These are phyloP conservation scores for Lanmaoa rubissima DNA, from an alignment of 768 basidiomycete genomes.

Conservation along the genomic window DNA sequence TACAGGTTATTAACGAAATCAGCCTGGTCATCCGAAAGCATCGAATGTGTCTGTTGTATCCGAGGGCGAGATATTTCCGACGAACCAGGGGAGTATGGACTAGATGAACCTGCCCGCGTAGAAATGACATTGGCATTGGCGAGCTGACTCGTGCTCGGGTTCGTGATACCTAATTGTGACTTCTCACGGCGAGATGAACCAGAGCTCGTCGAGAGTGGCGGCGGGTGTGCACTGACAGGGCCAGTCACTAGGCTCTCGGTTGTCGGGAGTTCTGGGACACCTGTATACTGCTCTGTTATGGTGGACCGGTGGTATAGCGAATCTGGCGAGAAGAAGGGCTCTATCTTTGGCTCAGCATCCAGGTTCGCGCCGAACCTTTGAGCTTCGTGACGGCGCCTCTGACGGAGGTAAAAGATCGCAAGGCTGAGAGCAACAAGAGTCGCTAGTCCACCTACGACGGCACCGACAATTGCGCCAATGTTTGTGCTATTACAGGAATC, in stretches of 20 bases:
- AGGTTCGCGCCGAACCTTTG: neutral
- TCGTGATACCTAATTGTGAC: too few species aligned
- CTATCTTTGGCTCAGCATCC: neutral
- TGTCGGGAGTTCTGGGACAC: neutral
- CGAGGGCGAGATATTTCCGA: too few species aligned
- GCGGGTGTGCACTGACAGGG: neutral
- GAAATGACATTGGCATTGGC: too few species aligned
- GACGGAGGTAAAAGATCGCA: slow-evolving; percentile 3
- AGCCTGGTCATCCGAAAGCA: slow-evolving; percentile 15
- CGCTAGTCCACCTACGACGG: slow-evolving; percentile 11
- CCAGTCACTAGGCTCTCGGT: neutral
- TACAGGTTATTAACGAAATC: slow-evolving; percentile 18
- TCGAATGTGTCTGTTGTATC: too few species aligned
- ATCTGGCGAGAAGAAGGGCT: slow-evolving; percentile 3
- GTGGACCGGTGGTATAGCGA: neutral
- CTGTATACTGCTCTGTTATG: neutral
- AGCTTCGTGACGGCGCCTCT: neutral
- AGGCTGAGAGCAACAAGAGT: slow-evolving; percentile 3
- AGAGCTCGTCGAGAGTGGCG: neutral
- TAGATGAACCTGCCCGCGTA: too few species aligned
- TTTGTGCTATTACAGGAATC: neutral
- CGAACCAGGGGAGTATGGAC: too few species aligned
- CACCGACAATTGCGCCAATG: slow-evolving; percentile 12
- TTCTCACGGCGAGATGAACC: too few species aligned
- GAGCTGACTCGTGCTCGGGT: too few species aligned